phyloP scores from a whole-genome alignment of 441 rosid genomes.

The Gossypium davidsonii region DNA sequence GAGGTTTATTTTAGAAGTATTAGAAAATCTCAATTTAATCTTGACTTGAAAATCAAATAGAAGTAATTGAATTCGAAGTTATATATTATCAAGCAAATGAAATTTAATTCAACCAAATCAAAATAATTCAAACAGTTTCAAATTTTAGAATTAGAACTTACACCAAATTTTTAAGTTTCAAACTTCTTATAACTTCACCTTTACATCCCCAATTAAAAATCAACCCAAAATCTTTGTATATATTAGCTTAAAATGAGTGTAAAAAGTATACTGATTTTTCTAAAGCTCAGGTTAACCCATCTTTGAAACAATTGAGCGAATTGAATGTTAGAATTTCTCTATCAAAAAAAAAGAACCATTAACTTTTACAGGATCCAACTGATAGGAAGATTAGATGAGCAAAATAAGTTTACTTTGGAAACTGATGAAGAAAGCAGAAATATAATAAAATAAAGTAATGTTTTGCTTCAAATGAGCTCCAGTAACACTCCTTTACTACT shows the following conservation, averaged over 20 bases:
- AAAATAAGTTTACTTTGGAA: neutral
- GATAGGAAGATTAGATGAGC: neutral
- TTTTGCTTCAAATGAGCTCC: conserved; percentile 10
- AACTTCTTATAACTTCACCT: neutral
- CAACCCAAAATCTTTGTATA: neutral
- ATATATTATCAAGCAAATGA: too few relatives aligned
- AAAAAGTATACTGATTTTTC: too few relatives aligned
- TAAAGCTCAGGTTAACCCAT: neutral
- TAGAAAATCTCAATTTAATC: too few relatives aligned
- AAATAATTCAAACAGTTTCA: neutral
- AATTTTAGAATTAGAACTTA: neutral
- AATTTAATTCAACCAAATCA: too few relatives aligned
- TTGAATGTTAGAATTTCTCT: neutral
- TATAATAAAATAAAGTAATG: neutral
- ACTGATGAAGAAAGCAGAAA: neutral
- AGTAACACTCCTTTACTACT: neutral
- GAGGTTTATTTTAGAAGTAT: too few relatives aligned
- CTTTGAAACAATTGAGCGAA: neutral
- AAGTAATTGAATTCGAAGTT: too few relatives aligned
- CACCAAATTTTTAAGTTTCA: neutral
- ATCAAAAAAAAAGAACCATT: neutral
- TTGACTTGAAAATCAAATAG: neutral
- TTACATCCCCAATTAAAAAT: neutral
- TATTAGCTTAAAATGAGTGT: too few relatives aligned
- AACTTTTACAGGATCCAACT: neutral